These are phyloP conservation scores for Torulaspora maleeae DNA, from an alignment of 805 yeast genomes.

Conservation along the genomic window DNA sequence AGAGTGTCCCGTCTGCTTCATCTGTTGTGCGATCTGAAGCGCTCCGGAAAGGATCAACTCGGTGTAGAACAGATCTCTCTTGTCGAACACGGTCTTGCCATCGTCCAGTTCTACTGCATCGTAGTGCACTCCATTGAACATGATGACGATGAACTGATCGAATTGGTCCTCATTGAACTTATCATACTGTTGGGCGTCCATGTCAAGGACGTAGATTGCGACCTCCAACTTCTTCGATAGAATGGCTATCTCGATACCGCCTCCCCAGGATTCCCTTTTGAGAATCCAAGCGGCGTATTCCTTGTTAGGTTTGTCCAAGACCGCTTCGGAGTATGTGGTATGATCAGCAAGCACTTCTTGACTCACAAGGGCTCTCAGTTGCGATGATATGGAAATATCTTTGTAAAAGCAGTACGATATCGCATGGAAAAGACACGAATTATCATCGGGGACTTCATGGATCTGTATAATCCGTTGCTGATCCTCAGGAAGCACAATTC, in stretches of 20 bases:
- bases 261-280: constrained; percentile 68
- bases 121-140: constrained; percentile 71
- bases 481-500: constrained; percentile 13
- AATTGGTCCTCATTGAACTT: constrained; percentile 46
- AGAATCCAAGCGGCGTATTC: constrained; percentile 60
- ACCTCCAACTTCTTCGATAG: constrained; percentile 49
- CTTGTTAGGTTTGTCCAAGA: constrained; percentile 40
- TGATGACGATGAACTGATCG: constrained; percentile 44
- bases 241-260: constrained; percentile 71
- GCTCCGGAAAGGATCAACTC: constrained; percentile 38
- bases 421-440: constrained; percentile 71
- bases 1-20: constrained; percentile 52
- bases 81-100: constrained; percentile 41
- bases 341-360: constrained; percentile 41
- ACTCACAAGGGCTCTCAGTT: constrained; percentile 51
- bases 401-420: constrained; percentile 49
- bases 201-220: constrained; percentile 57
- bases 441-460: constrained; percentile 67
- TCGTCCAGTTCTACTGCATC: constrained; percentile 51
- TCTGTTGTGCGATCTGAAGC: constrained; percentile 38
- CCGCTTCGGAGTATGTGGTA: constrained; percentile 48
- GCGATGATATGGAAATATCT: constrained; percentile 42
- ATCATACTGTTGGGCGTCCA: constrained; percentile 55
- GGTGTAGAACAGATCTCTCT: constrained; percentile 31
- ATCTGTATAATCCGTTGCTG: constrained; percentile 40